Evolutionary conservation across 2,329 filamentous ascomycete species (phyloP), one percentile per base, ranked within the genome.

Genomic region (Penicillium occitanis): DNA sequence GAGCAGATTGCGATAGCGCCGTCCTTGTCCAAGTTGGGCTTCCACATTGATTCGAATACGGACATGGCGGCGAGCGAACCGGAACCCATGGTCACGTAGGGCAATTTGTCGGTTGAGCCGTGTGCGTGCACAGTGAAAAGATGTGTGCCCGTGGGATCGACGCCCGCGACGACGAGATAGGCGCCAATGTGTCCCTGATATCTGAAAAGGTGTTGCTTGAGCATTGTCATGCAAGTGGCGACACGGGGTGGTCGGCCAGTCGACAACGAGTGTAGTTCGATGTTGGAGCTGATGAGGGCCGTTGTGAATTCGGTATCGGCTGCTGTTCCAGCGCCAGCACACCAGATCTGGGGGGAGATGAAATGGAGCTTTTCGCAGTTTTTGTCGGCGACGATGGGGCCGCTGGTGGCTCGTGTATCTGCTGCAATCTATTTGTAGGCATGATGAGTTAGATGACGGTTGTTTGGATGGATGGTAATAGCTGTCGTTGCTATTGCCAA

Each of bases 301-400:
- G 95, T 99, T 73, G 95, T 99, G 86, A 99, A 99, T 84, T 99
- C 95, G 71, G 94, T 98, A 81, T 99, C 95, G 74, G 95, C 95
- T 69, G 95, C 95, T 61, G 95, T 99, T 80, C 96, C 95, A 72
- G 95, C 96, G 73, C 95, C 95, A 10, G 95, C 95, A 82, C 95
- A 99, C 95, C 95, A 99, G 82, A 99, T 99, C 81, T 97, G 93
- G 67, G 95, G 94, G 51, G 95, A 87, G 80, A 99, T 99, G 86
- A 96, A 99, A 84, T 99, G 95, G 70, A 99, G 89, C 85, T 99
- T 99, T 84, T 99, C 94, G 85, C 95, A 98, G 87, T 99, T 99
- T 92, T 99, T 99, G 88, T 99, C 95, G 81, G 96, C 96, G 73
- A 99, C 95, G 81, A 99, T 99, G 72, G 95, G 93, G 42, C 95